Evolutionary conservation across 106 monocot species (phyloP).

Genomic region (Dactylorhiza incarnata): DNA sequence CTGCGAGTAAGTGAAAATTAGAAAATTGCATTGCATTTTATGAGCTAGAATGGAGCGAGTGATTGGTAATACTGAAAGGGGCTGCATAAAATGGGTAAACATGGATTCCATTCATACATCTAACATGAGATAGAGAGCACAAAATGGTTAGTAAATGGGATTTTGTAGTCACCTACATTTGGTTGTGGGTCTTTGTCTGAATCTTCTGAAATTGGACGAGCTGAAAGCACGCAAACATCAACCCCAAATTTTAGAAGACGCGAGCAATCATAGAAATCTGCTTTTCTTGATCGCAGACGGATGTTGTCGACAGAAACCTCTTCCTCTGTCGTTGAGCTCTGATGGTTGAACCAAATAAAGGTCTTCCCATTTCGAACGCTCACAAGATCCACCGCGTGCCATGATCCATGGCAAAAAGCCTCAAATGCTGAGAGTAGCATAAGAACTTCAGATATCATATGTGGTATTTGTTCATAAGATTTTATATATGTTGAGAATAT

Average conservation of each 20-base stretch:
- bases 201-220: conserved; percentile 22
- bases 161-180: conserved; percentile 25
- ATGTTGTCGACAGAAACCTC: conserved; percentile 30
- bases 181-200: conserved; percentile 11
- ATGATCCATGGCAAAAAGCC: conserved; percentile 51
- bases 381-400: conserved; percentile 40
- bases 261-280: conserved; percentile 38
- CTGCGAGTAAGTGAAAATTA: conserved; percentile 22
- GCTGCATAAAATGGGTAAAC: neutral
- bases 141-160: neutral
- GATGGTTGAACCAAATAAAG: conserved; percentile 10
- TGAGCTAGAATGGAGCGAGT: neutral
- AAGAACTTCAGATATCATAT: neutral
- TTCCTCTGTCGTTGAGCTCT: conserved; percentile 18
- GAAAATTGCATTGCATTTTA: neutral
- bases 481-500: neutral
- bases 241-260: conserved; percentile 33
- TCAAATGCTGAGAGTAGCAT: conserved; percentile 57
- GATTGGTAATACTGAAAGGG: neutral
- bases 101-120: neutral
- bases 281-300: conserved; percentile 56
- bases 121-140: neutral
- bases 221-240: conserved; percentile 56
- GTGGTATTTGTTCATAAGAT: neutral
- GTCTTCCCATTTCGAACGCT: conserved; percentile 38